Conservation (phyloP, 2,329 filamentous ascomycete genomes). For the Fusarium avenaceum region DNA sequence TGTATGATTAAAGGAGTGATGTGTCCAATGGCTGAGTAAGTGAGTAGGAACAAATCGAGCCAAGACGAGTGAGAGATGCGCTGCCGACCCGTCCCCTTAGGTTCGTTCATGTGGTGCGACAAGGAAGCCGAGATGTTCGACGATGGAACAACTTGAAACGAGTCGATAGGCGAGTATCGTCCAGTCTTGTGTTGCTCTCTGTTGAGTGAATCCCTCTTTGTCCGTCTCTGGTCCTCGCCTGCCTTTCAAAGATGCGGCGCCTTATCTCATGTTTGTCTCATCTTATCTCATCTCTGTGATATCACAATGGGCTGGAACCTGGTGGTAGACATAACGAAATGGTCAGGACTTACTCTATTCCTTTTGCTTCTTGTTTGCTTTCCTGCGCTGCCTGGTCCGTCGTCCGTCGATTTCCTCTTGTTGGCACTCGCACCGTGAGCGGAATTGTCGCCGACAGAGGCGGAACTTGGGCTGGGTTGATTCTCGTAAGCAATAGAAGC, state of each 20-base stretch:
- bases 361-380: conserved; percentile 72
- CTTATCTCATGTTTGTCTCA: conserved; percentile 13
- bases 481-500: conserved; percentile 52
- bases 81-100: conserved; percentile 9
- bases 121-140: conserved; percentile 11
- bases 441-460: conserved; percentile 65
- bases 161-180: conserved; percentile 22
- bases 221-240: background rate
- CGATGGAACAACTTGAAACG: background rate
- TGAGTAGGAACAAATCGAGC: conserved; percentile 1
- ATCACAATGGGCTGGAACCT: background rate
- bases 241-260: background rate
- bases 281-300: conserved; percentile 23
- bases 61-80: conserved; percentile 1
- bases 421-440: conserved; percentile 52
- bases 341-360: conserved; percentile 64
- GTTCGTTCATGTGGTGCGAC: conserved; percentile 30
- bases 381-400: conserved; percentile 51
- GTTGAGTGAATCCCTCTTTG: conserved; percentile 2
- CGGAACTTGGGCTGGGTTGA: conserved; percentile 56
- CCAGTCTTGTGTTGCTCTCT: conserved; percentile 1
- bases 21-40: background rate
- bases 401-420: conserved; percentile 59
- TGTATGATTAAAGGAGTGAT: background rate
- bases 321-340: conserved; percentile 16